Evolutionary conservation across 371 early-diverging fungal species (phyloP).

Genomic region (Syncephalastrum monosporum): DNA sequence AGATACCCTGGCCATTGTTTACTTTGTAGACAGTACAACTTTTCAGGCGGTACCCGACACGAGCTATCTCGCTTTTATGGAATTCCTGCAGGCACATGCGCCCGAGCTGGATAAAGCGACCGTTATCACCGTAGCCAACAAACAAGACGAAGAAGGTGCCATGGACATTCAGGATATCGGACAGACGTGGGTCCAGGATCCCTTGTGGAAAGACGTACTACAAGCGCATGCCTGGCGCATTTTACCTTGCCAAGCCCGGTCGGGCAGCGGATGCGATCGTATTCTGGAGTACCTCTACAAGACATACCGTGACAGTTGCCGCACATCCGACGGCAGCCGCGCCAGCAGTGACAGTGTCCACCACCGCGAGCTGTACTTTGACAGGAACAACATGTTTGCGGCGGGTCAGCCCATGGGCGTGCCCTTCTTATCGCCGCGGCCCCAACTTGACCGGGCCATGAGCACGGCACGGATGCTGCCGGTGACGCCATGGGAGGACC

Average conservation of each 20-base stretch:
- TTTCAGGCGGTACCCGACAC: no score
- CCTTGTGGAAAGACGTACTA: slow-evolving; percentile 13
- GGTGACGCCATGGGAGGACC: not conserved
- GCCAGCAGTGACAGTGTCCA: not conserved
- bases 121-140: slow-evolving; percentile 34
- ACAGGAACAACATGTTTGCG: slow-evolving; percentile 1
- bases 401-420: not conserved
- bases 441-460: no score
- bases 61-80: slow-evolving; percentile 24
- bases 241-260: slow-evolving; percentile 27
- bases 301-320: not conserved
- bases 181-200: slow-evolving; percentile 26
- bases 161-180: slow-evolving; percentile 39
- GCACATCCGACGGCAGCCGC: not conserved
- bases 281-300: slow-evolving; percentile 10
- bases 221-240: slow-evolving; percentile 37
- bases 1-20: slow-evolving; percentile 27
- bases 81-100: slow-evolving; percentile 22
- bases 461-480: no score
- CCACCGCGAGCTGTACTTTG: no score
- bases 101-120: slow-evolving; percentile 23
- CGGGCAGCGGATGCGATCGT: slow-evolving; percentile 17
- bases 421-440: not conserved
- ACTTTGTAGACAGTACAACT: slow-evolving; percentile 26
- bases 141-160: slow-evolving; percentile 17